phyloP scores from a whole-genome alignment of 108 stramenopile species.

The Aurantiochytrium sp. region DNA sequence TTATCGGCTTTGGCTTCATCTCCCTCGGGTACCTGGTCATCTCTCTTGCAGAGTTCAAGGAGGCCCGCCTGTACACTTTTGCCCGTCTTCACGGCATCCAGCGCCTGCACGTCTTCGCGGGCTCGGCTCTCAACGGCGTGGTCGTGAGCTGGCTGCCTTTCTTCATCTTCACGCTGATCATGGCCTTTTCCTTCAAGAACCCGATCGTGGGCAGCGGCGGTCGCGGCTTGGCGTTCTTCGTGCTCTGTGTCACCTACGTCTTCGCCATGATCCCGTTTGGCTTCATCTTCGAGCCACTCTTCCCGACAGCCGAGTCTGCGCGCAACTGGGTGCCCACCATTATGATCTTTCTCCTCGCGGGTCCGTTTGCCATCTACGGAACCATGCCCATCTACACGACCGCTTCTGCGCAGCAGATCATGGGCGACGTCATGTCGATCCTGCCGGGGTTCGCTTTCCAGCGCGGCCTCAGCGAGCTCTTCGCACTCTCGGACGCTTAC shows the following conservation, averaged over 20 bases:
- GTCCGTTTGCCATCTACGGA: conserved; percentile 35
- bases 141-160: not conserved
- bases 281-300: conserved; percentile 49
- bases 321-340: conserved; percentile 51
- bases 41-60: not conserved
- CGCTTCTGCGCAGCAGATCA: conserved; percentile 27
- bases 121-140: not conserved
- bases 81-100: not conserved
- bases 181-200: not conserved
- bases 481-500: conserved; percentile 35
- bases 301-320: conserved; percentile 38
- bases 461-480: conserved; percentile 45
- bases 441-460: conserved; percentile 50
- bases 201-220: not conserved
- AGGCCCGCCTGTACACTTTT: not conserved
- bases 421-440: conserved; percentile 49
- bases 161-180: not conserved
- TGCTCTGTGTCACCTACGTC: conserved; percentile 43
- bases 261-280: conserved; percentile 47
- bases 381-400: conserved; percentile 33
- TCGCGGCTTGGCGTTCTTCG: conserved; percentile 9
- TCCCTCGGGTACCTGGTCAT: not conserved
- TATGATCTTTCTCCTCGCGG: conserved; percentile 38
- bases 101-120: not conserved
- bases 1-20: conserved; percentile 1